Evolutionary conservation across 805 yeast species (phyloP).

Genomic region (Nakazawaea anatomiae): DNA sequence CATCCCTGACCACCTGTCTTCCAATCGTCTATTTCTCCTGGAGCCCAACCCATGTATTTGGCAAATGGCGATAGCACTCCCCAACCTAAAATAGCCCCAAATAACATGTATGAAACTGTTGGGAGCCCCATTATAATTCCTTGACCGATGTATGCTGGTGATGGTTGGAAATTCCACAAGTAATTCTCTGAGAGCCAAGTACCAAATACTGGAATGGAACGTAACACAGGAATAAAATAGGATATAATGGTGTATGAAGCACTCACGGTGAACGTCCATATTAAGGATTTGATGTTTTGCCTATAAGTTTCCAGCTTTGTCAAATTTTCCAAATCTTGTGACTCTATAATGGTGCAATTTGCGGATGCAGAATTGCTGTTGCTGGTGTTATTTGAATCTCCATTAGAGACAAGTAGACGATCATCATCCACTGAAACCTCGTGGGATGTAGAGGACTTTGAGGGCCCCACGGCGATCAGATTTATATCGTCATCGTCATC

Average conservation of each 20-base stretch:
- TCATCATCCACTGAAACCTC: too few relatives aligned
- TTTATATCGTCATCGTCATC: conserved; percentile 18
- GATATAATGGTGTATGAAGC: conserved; percentile 67
- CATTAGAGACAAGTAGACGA: too few relatives aligned
- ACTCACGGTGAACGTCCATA: conserved; percentile 59
- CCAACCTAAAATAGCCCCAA: conserved; percentile 92
- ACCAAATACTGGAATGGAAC: conserved; percentile 76
- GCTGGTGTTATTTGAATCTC: too few relatives aligned
- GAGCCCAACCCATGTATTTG: conserved; percentile 72
- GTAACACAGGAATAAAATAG: conserved; percentile 67
- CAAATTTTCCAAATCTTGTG: conserved; percentile 25
- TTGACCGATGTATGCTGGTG: conserved; percentile 96
- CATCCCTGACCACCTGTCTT: conserved; percentile 93
- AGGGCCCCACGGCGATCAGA: background rate
- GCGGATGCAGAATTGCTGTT: conserved; percentile 9
- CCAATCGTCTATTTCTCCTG: conserved; percentile 90
- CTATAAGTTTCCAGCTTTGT: conserved; percentile 30
- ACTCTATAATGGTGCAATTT: conserved; percentile 25
- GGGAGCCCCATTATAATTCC: conserved; percentile 97
- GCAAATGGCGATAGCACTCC: conserved; percentile 82
- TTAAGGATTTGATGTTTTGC: conserved; percentile 55
- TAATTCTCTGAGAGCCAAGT: conserved; percentile 49
- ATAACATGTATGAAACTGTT: conserved; percentile 84
- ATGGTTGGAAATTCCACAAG: conserved; percentile 88
- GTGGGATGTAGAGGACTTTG: background rate